Percentiles rank a stretch among this genome's conserved stretches.
phyloP scores from a whole-genome alignment of 257 asterid genomes.

The Lycium barbarum region DNA sequence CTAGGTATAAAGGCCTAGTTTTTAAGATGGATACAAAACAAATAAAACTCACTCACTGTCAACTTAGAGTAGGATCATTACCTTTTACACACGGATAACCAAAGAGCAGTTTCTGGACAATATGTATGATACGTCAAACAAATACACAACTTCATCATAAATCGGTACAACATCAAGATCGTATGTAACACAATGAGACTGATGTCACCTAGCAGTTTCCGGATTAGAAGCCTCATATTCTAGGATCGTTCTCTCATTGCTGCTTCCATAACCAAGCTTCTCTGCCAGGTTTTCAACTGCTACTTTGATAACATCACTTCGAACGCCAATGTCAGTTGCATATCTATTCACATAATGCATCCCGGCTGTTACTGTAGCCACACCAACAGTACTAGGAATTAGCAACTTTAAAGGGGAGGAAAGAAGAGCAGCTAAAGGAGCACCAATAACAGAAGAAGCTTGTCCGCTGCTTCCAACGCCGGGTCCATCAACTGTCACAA shows the following conservation, averaged over 20 bases:
- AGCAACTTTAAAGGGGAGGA: constrained; percentile 82
- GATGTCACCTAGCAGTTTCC: constrained; percentile 44
- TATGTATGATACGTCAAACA: background rate
- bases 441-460: constrained; percentile 84
- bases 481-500: constrained; percentile 63
- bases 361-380: constrained; percentile 87
- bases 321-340: constrained; percentile 85
- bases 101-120: constrained; percentile 5
- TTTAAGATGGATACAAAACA: no score
- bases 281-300: constrained; percentile 78
- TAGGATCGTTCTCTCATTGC: constrained; percentile 33
- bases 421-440: constrained; percentile 89
- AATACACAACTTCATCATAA: background rate
- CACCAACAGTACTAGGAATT: constrained; percentile 85
- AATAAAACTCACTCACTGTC: background rate
- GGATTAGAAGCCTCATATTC: constrained; percentile 35
- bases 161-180: background rate
- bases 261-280: constrained; percentile 64
- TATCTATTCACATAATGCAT: constrained; percentile 87
- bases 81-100: background rate
- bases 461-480: constrained; percentile 91
- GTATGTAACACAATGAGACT: constrained; percentile 17
- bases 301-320: constrained; percentile 80
- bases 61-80: background rate
- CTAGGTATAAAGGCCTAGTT: background rate